phyloP scores from a whole-genome alignment of 2,329 filamentous ascomycete species.

The Microdochium nivale region DNA sequence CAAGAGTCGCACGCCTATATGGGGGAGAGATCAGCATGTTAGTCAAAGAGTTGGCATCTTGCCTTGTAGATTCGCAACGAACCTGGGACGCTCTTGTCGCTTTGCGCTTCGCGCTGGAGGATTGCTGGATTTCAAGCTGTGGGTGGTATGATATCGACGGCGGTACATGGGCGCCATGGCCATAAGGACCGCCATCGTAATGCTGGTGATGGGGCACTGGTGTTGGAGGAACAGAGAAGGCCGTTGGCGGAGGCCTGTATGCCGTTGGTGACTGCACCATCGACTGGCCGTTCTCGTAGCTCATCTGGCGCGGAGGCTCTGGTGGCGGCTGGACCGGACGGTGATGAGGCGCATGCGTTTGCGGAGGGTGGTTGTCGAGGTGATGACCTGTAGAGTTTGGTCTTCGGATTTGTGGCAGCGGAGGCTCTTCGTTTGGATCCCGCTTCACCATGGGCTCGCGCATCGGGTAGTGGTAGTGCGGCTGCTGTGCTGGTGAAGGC shows the following conservation, averaged over 20 bases:
- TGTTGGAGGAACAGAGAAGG: slow-evolving; percentile 30
- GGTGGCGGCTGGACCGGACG: slow-evolving; percentile 31
- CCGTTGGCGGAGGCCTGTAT: slow-evolving; percentile 26
- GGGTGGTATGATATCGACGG: slow-evolving; percentile 20
- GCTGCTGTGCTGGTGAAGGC: slow-evolving; percentile 33
- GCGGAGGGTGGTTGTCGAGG: slow-evolving; percentile 24
- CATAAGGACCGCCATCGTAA: slow-evolving; percentile 17
- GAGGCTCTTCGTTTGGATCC: slow-evolving; percentile 39
- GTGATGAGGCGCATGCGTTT: slow-evolving; percentile 24
- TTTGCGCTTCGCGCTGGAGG: slow-evolving; percentile 46
- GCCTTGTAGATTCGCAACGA: slow-evolving; percentile 8
- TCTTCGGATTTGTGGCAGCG: slow-evolving; percentile 33
- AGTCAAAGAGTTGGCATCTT: no score
- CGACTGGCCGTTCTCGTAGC: slow-evolving; percentile 38
- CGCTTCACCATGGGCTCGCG: slow-evolving; percentile 49
- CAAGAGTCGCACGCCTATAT: slow-evolving; percentile 82
- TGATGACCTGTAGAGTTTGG: slow-evolving; percentile 41
- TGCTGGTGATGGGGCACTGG: slow-evolving; percentile 27
- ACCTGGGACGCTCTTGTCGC: slow-evolving; percentile 59
- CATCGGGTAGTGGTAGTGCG: slow-evolving; percentile 32
- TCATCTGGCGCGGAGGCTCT: slow-evolving; percentile 41
- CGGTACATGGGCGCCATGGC: slow-evolving; percentile 17
- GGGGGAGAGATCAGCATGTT: not conserved
- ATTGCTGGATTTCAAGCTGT: slow-evolving; percentile 28
- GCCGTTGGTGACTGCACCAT: slow-evolving; percentile 34